A percentile compares a stretch with the other conserved stretches of the same genome.
phyloP scores from a whole-genome alignment of 495 filamentous ascomycete species.

The Letharia columbiana region DNA sequence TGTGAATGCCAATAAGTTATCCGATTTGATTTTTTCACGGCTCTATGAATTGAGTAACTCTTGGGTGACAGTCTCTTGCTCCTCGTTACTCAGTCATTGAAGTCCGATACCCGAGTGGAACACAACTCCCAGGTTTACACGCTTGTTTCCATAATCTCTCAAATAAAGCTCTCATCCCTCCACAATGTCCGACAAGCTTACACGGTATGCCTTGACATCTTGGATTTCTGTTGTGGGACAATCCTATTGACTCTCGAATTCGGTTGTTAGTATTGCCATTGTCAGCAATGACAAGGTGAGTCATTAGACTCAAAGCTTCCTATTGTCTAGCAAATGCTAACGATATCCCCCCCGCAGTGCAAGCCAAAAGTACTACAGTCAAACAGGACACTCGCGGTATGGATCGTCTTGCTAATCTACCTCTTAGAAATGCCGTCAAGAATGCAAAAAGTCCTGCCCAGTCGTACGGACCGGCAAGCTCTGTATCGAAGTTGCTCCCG shows the following conservation, averaged over 20 bases:
- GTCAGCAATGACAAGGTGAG: constrained; percentile 93
- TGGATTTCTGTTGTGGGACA: constrained; percentile 6
- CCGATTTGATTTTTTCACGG: neutral
- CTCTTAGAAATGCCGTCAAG: constrained; percentile 80
- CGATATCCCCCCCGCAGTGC: constrained; percentile 49
- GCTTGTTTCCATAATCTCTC: neutral
- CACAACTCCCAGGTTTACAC: neutral
- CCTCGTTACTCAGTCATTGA: neutral
- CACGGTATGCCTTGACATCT: constrained; percentile 47
- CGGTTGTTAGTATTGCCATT: constrained; percentile 74
- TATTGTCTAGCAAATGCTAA: constrained; percentile 32
- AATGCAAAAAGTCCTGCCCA: constrained; percentile 99
- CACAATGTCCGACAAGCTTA: constrained; percentile 79
- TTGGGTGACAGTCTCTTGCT: neutral
- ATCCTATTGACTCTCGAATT: constrained; percentile 11
- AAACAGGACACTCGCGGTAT: neutral
- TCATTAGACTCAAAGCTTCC: constrained; percentile 26
- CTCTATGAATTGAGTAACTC: neutral
- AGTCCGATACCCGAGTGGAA: neutral
- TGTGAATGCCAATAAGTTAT: neutral
- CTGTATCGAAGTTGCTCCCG: constrained; percentile 84
- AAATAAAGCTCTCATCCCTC: neutral
- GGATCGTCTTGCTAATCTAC: constrained; percentile 20
- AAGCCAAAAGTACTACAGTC: constrained; percentile 74
- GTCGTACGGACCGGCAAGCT: constrained; percentile 96